Percentiles rank a stretch among this genome's conserved stretches.
Evolutionary conservation across 116 monocot species (phyloP).

Genomic region (Phalaenopsis hybrid): DNA sequence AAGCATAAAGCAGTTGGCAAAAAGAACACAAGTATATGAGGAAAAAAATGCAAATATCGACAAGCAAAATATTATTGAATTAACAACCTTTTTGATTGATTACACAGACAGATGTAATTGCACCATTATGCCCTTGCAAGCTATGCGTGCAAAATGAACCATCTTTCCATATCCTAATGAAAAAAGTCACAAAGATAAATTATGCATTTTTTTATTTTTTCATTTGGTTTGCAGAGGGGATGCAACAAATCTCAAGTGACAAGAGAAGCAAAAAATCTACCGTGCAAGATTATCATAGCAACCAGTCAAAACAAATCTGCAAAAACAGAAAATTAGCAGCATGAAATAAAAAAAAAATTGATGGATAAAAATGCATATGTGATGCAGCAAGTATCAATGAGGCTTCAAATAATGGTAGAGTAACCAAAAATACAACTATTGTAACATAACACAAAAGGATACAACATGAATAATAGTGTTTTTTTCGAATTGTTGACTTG

Average conservation of each 20-base stretch:
- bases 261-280: conserved; percentile 25
- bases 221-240: background rate
- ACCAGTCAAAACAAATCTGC: conserved; percentile 81
- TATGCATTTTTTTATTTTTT: background rate
- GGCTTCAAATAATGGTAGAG: background rate
- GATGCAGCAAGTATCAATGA: background rate
- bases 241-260: background rate
- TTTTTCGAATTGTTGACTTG: background rate
- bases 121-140: conserved; percentile 73
- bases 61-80: background rate
- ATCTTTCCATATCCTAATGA: conserved; percentile 68
- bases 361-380: background rate
- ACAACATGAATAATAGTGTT: background rate
- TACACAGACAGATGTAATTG: conserved; percentile 59
- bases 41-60: background rate
- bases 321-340: conserved; percentile 5
- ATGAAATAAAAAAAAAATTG: background rate
- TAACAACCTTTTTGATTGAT: conserved; percentile 51
- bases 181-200: conserved; percentile 1
- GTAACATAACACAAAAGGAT: background rate
- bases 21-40: background rate
- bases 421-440: background rate
- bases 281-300: conserved; percentile 76
- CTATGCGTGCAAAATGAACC: conserved; percentile 62
- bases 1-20: background rate